Percentiles rank a stretch among this genome's conserved stretches.
phyloP scores from a whole-genome alignment of 306 rosid species.

The Cucumis sativus region Cucumber_9930_V3 NC_026657.2:33438501-33439000 shows the following conservation, averaged over 20 bases:
- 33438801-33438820: slow-evolving; percentile 56
- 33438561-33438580: background rate
- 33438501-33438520: slow-evolving; percentile 11
- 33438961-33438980: slow-evolving; percentile 74
- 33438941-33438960: slow-evolving; percentile 92
- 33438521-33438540: slow-evolving; percentile 23
- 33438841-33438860: slow-evolving; percentile 72
- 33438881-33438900: slow-evolving; percentile 41
- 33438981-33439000: slow-evolving; percentile 56
- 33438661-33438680: slow-evolving; percentile 28
- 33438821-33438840: slow-evolving; percentile 57
- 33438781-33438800: slow-evolving; percentile 45
- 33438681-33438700: slow-evolving; percentile 10
- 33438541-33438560: slow-evolving; percentile 11
- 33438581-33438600: background rate
- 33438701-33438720: slow-evolving; percentile 15
- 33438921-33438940: slow-evolving; percentile 65
- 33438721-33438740: slow-evolving; percentile 6
- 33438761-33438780: slow-evolving; percentile 59
- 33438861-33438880: slow-evolving; percentile 54
- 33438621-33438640: slow-evolving; percentile 2
- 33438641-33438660: slow-evolving; percentile 34
- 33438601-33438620: slow-evolving; percentile 1
- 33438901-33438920: slow-evolving; percentile 37
- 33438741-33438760: slow-evolving; percentile 26